Evolutionary conservation across 176 grass and related monocot species (phyloP).

Genomic region (Alopecurus myosuroides): DNA sequence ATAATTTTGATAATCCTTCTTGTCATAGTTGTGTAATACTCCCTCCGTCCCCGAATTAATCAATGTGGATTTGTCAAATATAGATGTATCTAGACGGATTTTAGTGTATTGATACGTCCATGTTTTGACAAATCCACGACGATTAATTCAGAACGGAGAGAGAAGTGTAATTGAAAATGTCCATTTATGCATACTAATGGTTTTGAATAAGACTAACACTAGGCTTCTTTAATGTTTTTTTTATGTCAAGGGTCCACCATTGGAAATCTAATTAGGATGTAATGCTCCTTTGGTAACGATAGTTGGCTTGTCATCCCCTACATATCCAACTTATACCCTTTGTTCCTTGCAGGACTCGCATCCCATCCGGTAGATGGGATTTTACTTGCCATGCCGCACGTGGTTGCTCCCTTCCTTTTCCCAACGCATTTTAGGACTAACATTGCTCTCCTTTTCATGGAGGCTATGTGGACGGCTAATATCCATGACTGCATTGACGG

Average conservation of each 20-base stretch:
- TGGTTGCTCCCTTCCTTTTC: conserved; percentile 64
- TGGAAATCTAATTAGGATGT: neutral
- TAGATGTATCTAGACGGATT: too few relatives aligned
- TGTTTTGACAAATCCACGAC: too few relatives aligned
- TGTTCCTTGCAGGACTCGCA: conserved; percentile 55
- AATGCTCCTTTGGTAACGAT: neutral
- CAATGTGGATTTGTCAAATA: too few relatives aligned
- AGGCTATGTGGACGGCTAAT: conserved; percentile 90
- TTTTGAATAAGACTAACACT: too few relatives aligned
- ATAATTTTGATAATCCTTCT: neutral
- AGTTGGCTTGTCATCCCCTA: neutral
- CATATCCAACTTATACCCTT: neutral
- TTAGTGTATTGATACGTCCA: too few relatives aligned
- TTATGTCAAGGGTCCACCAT: neutral
- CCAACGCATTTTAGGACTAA: conserved; percentile 71
- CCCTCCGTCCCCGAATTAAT: too few relatives aligned
- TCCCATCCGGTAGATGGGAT: conserved; percentile 95
- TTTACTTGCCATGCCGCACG: conserved; percentile 72
- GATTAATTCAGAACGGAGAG: too few relatives aligned
- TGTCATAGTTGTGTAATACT: too few relatives aligned
- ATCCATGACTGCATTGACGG: conserved; percentile 93
- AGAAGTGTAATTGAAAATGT: too few relatives aligned
- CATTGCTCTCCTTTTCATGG: conserved; percentile 61
- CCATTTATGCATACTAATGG: too few relatives aligned
- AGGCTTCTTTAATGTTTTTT: neutral